Evolutionary conservation across 306 rosid species (phyloP), one percentile per base, ranked within the genome.

Genomic region (Fragaria ananassa): DNA sequence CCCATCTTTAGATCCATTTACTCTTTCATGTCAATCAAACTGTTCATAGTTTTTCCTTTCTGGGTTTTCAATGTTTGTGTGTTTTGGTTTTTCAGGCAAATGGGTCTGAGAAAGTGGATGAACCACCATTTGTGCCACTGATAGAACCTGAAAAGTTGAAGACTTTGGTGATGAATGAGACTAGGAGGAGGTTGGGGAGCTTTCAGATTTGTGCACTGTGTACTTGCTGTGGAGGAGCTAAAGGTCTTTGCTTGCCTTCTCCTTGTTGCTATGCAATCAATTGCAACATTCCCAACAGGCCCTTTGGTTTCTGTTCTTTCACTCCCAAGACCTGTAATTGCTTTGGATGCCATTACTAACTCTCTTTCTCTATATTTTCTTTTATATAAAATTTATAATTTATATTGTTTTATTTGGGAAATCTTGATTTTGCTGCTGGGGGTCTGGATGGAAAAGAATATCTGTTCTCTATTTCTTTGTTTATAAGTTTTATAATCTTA

Each of bases 211-310:
- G 99, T 79, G 99, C 97, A 1, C 75, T 93, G 21, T 96, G 99
- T 72, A 96, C 99, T 35, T 96, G 99, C 85, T 96, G 99, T 73
- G 99, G 99, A 67, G 98, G 99, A 57, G 88, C 97, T 4, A 91
- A 72, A 91, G 94, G 99, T 58, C 79, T 88, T 2, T 96, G 99
- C 83, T 84, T 96, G 86, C 93, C 99, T n/a, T 89, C 98, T 77
- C 98, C 98, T 0, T 96, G 99, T 84, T 96, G 99, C 93, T 96
- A 93, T 83, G 97, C 99, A 70, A 93, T 96, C 89, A 91, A 93
- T 84, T 96, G 99, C 93, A 91, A 96, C 88, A 91, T 96, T 76
- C 99, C 99, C 25, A 83, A 96, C 82, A 87, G 92, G 76, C 99
- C 99, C 56, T 96, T 93, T 84, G 99, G 99, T 37, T 93, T 93